These are phyloP conservation scores for Colletotrichum phormii DNA, from an alignment of 2,329 filamentous ascomycete genomes.

Conservation along the genomic window DNA sequence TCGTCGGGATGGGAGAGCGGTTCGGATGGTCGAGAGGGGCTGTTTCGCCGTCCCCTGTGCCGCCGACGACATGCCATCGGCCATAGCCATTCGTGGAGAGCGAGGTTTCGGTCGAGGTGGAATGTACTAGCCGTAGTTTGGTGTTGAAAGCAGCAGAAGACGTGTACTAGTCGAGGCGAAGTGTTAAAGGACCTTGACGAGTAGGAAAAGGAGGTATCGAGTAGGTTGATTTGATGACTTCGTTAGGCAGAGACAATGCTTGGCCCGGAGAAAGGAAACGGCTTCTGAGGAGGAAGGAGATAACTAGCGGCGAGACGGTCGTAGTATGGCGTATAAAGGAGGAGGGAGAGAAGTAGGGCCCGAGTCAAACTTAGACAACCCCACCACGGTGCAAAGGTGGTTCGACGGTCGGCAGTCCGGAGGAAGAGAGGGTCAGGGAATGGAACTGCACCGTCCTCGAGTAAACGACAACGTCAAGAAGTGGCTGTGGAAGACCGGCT, in stretches of 20 bases:
- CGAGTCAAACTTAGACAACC: slow-evolving; percentile 31
- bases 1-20: slow-evolving; percentile 37
- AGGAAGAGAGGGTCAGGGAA: slow-evolving; percentile 16
- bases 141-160: slow-evolving; percentile 3
- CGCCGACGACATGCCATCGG: slow-evolving; percentile 34
- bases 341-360: slow-evolving; percentile 2
- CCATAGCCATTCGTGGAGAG: slow-evolving; percentile 38
- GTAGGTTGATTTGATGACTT: slow-evolving; percentile 5
- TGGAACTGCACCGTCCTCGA: slow-evolving; percentile 23
- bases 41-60: slow-evolving; percentile 32
- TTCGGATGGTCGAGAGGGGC: slow-evolving; percentile 31
- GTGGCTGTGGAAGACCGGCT: slow-evolving; percentile 19
- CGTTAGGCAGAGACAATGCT: slow-evolving; percentile 6
- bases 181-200: slow-evolving; percentile 15
- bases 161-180: not conserved
- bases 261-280: slow-evolving; percentile 7
- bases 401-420: slow-evolving; percentile 34
- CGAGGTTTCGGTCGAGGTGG: not conserved
- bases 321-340: not conserved
- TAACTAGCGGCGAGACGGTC: slow-evolving; percentile 6
- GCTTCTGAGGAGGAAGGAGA: slow-evolving; percentile 10
- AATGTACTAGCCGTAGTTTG: not conserved
- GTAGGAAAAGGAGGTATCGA: slow-evolving; percentile 7
- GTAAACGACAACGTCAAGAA: slow-evolving; percentile 13
- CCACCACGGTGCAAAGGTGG: slow-evolving; percentile 32